Evolutionary conservation across 108 stramenopile species (phyloP).

Genomic region (Stephanodiscus minutulus): DNA sequence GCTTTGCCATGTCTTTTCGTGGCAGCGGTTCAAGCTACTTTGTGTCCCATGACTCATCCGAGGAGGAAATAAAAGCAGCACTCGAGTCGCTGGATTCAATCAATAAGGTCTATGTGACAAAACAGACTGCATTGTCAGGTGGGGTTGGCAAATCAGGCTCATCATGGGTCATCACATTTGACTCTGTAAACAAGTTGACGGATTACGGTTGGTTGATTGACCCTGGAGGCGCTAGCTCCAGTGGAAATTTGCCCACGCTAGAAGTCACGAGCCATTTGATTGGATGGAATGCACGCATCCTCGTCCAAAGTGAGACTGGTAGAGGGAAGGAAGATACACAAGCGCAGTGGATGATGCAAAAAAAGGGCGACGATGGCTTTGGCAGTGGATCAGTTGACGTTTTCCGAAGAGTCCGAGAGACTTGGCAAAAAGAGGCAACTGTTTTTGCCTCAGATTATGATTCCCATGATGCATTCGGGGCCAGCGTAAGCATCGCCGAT

Average conservation of each 20-base stretch:
- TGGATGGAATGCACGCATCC: slow-evolving; percentile 48
- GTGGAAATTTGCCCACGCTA: slow-evolving; percentile 60
- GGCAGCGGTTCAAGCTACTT: slow-evolving; percentile 32
- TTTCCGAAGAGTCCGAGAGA: slow-evolving; percentile 37
- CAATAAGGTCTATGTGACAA: slow-evolving; percentile 48
- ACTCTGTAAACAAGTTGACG: slow-evolving; percentile 46
- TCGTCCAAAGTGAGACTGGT: slow-evolving; percentile 41
- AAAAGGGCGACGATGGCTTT: slow-evolving; percentile 62
- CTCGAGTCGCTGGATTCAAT: slow-evolving; percentile 55
- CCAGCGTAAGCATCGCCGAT: slow-evolving; percentile 42
- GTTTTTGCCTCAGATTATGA: slow-evolving; percentile 58
- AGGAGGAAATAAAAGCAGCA: slow-evolving; percentile 32
- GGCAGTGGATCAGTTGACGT: slow-evolving; percentile 61
- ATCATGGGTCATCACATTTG: slow-evolving; percentile 54
- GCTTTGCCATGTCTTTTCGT: slow-evolving; percentile 52
- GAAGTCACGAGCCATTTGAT: slow-evolving; percentile 51
- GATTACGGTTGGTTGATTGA: slow-evolving; percentile 55
- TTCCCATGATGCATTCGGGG: slow-evolving; percentile 60
- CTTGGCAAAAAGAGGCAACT: slow-evolving; percentile 47
- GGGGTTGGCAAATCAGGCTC: slow-evolving; percentile 34
- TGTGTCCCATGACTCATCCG: slow-evolving; percentile 46
- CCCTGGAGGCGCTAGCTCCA: slow-evolving; percentile 29
- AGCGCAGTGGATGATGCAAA: slow-evolving; percentile 60
- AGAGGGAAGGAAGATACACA: slow-evolving; percentile 47
- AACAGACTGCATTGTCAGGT: slow-evolving; percentile 10